Base-by-base conservation (phyloP, 2,329 filamentous ascomycete species). In the Fusarium sp. region DNA sequence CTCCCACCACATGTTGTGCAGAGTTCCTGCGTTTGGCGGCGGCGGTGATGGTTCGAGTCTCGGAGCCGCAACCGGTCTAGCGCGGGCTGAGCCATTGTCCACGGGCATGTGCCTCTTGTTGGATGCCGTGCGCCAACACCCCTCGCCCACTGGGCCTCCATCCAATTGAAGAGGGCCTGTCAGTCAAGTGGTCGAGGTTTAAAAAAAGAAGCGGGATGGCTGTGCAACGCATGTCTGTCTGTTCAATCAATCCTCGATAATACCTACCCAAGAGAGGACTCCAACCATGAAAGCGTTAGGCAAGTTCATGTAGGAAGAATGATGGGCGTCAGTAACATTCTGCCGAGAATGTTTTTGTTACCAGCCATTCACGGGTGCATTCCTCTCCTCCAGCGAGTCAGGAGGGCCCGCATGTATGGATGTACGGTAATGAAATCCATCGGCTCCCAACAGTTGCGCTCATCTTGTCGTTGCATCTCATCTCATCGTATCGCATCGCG, bases 191-290 rank as follows among this genome's bases (percentile, higher is more conserved):
- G 52, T 61, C 22, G 71, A 68, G 70, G 66, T 29, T 76, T 76
- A 78, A 74, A 77, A 78, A 78, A 78, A 78, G 76, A 78, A 77
- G 75, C 76, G 73, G 67, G 70, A 78, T 74, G 76, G 76, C 76
- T 75, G 76, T 78, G 76, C 76, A 78, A 71, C 73, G 40, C 57
- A 75, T 58, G 47, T 42, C 31, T 38, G 31, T 24, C 29, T 18
- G 58, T 5, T 35, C 24, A 5, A 42, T 40, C 35, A 54, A 34
- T 34, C 50, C 27, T 34, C 50, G 50, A 54, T 54, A 20, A 31
- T 52, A 31, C 27, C 27, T 31, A 31, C 57, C 57, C 10, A 60
- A 31, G 24, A 22, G 24, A 60, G 31, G 37, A 54, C 50, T 54
- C 50, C 50, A 29, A 59, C 14, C n/a, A 35, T 29, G 31, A 40